Evolutionary conservation across 768 basidiomycete genomes (phyloP), one percentile per base, ranked within the genome.

Genomic region (Leccinum subgranulosum): DNA sequence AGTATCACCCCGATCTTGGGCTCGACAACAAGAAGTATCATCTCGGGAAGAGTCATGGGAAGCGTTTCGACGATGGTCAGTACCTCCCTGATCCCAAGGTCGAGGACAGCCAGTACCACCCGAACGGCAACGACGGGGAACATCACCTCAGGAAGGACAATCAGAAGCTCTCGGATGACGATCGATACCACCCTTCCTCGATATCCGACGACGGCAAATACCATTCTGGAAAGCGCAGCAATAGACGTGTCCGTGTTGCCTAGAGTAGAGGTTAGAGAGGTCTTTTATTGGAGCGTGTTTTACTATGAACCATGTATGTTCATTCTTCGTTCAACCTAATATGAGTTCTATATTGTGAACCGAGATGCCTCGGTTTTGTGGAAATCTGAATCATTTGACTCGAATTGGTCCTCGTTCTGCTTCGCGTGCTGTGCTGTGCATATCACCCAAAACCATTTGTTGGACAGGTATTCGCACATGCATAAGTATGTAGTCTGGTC

Each of bases 41-140:
- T 6, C 11, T 41, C 0, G 55, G 48, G n/a, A 49, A 55, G 14
- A 55, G 9, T 8, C 51, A 41, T 4, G 3, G n/a, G 23, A 51
- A 53, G 31, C 57, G 60, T 19, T 51, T 23, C 10, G 56, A 64
- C 11, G 60, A 64, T 43, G 60, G 64, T 9, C 28, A 62, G 36
- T 54, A 65, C 29, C 60, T 65, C 28, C 17, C 54, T 9, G 15
- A 31, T 17, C 17, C 64, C n/a, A 34, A 50, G 33, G 62, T 29
- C 15, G 55, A 57, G 17, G 27, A 51, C 19, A 49, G 49, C 47
- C 17, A 48, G 15, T 27, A 47, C 15, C 46, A 47, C 19, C 9
- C 47, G 14, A 27, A 48, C 14, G 17, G 27, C 25, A 10, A 27
- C 25, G 9, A 25, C 17, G 47, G 25, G 3, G 28, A 49, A 45